Percentiles rank a stretch among this genome's conserved stretches.
These are phyloP conservation scores for Pisolithus albus DNA, from an alignment of 768 basidiomycete species.

Conservation along the genomic window DNA sequence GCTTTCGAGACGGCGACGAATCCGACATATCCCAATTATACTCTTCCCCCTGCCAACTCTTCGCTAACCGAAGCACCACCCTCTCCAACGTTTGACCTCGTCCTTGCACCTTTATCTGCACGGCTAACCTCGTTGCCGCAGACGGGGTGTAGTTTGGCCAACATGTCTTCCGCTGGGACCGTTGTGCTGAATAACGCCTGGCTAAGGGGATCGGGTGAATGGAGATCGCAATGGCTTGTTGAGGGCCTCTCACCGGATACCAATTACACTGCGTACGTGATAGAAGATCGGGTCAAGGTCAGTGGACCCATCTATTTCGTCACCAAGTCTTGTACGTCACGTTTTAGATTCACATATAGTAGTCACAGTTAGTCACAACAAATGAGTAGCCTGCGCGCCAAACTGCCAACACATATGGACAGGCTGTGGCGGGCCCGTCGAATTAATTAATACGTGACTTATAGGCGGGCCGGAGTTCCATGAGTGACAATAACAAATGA, in stretches of 20 bases:
- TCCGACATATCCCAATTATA: slow-evolving; percentile 70
- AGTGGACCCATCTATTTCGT: slow-evolving; percentile 63
- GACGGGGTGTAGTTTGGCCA: slow-evolving; percentile 54
- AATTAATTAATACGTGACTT: too few species aligned
- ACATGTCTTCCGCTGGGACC: slow-evolving; percentile 31
- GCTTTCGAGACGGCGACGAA: slow-evolving; percentile 19
- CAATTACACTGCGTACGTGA: slow-evolving; percentile 73
- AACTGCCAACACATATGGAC: too few species aligned
- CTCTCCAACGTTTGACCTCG: slow-evolving; percentile 45
- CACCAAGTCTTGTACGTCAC: slow-evolving; percentile 63
- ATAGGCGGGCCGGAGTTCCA: too few species aligned
- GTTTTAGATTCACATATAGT: background rate
- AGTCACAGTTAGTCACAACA: too few species aligned
- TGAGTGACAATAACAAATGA: too few species aligned
- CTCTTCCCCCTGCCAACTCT: slow-evolving; percentile 53
- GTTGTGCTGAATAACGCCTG: slow-evolving; percentile 45
- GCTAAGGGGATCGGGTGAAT: slow-evolving; percentile 52
- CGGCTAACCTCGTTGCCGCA: slow-evolving; percentile 39
- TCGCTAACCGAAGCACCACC: slow-evolving; percentile 38
- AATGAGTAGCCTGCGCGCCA: too few species aligned
- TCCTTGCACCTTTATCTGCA: slow-evolving; percentile 46
- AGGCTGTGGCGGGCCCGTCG: too few species aligned
- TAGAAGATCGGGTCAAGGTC: slow-evolving; percentile 50
- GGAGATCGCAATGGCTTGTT: slow-evolving; percentile 64
- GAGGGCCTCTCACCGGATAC: slow-evolving; percentile 52